Evolutionary conservation across 1,284 basidiomycete species (phyloP).

Genomic region (Leccinum holopus): DNA sequence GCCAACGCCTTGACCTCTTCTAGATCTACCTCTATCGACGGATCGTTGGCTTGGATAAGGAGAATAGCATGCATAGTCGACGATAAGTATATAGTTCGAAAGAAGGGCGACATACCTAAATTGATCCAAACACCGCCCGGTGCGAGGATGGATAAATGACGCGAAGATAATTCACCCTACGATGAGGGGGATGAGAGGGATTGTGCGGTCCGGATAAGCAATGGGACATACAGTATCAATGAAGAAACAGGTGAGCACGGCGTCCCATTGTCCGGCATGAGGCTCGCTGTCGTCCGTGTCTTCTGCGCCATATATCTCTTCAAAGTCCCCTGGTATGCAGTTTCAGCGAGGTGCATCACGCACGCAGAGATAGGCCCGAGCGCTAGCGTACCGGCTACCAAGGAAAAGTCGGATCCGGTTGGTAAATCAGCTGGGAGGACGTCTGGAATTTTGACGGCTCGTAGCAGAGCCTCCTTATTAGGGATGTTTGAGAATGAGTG

Average conservation of each 20-base stretch:
- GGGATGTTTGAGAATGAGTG: slow-evolving; percentile 86
- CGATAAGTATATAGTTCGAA: background rate
- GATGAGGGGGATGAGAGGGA: background rate
- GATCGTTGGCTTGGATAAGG: too few species aligned
- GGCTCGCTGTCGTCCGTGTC: slow-evolving; percentile 50
- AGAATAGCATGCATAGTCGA: too few species aligned
- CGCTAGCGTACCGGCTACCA: slow-evolving; percentile 69
- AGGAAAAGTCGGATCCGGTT: slow-evolving; percentile 64
- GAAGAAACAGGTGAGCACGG: slow-evolving; percentile 95
- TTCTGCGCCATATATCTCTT: slow-evolving; percentile 81
- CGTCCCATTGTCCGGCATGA: slow-evolving; percentile 81
- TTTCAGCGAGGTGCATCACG: background rate
- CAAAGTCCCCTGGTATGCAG: slow-evolving; percentile 71
- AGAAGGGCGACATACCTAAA: slow-evolving; percentile 48
- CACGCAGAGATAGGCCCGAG: too few species aligned
- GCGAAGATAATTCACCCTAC: slow-evolving; percentile 86
- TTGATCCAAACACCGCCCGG: slow-evolving; percentile 93
- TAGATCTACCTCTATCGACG: slow-evolving; percentile 87
- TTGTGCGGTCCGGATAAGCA: background rate
- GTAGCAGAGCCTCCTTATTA: slow-evolving; percentile 61
- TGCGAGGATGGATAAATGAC: slow-evolving; percentile 78
- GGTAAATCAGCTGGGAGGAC: slow-evolving; percentile 76
- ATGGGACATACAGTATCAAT: slow-evolving; percentile 74
- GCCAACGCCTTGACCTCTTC: slow-evolving; percentile 80
- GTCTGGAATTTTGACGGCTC: slow-evolving; percentile 76